These are phyloP conservation scores for Thermomucor indicae-seudaticae DNA, from an alignment of 371 early-diverging fungal genomes.

Conservation along the genomic window DNA sequence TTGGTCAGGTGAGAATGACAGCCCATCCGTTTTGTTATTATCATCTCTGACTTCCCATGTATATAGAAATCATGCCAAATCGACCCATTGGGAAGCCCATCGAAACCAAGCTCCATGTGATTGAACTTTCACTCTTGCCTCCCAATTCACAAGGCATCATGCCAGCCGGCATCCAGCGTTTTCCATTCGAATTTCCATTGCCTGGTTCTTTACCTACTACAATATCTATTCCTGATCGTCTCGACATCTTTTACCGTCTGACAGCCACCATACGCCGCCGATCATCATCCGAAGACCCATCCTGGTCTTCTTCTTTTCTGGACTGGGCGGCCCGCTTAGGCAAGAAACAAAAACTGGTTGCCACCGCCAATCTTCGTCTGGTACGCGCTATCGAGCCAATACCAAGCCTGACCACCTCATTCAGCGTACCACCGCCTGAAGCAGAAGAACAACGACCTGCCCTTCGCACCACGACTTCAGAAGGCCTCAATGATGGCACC, in stretches of 20 bases:
- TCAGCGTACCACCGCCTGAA: neutral
- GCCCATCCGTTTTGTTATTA: neutral
- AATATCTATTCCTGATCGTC: conserved; percentile 22
- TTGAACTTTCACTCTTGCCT: conserved; percentile 32
- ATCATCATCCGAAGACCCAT: conserved; percentile 1
- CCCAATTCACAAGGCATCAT: conserved; percentile 36
- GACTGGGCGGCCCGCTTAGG: conserved; percentile 5
- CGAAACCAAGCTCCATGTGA: conserved; percentile 31
- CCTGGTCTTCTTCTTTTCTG: neutral
- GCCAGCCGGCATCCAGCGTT: conserved; percentile 38
- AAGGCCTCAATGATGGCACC: neutral
- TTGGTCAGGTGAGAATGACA: conserved; percentile 21
- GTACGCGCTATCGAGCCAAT: conserved; percentile 10
- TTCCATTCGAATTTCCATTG: conserved; percentile 43
- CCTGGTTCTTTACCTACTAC: conserved; percentile 32
- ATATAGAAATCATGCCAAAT: conserved; percentile 28
- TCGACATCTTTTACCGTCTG: conserved; percentile 33
- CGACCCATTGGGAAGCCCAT: conserved; percentile 16
- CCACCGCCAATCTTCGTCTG: conserved; percentile 3
- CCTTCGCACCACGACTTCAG: neutral
- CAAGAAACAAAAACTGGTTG: conserved; percentile 5
- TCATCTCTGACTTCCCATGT: neutral
- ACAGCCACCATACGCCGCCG: conserved; percentile 9
- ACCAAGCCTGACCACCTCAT: conserved; percentile 2
- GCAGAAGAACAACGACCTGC: neutral